These are phyloP conservation scores for Talaromyces stipitatus DNA, from an alignment of 495 filamentous ascomycete species.

Conservation along the genomic window DNA sequence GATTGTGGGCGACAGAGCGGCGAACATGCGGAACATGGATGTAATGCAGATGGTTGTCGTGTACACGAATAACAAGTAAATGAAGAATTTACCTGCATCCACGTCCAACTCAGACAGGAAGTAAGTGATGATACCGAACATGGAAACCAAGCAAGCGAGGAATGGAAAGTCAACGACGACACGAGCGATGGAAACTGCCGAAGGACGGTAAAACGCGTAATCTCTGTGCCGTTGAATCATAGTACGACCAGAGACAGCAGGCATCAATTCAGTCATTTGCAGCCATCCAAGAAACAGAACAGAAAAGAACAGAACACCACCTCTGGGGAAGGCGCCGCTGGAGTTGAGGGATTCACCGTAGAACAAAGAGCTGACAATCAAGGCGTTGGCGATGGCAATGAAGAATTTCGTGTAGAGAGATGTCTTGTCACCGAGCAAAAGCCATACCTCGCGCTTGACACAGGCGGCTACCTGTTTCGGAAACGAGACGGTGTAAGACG, in stretches of 20 bases:
- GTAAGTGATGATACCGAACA: conserved; percentile 61
- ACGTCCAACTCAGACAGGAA: conserved; percentile 61
- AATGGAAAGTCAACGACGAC: conserved; percentile 64
- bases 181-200: conserved; percentile 60
- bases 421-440: conserved; percentile 63
- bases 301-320: conserved; percentile 65
- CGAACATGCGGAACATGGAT: conserved; percentile 70
- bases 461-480: conserved; percentile 61
- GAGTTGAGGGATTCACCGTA: conserved; percentile 57
- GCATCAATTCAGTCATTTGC: conserved; percentile 63
- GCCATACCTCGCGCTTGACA: conserved; percentile 67
- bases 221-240: conserved; percentile 61
- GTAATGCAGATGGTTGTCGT: conserved; percentile 60
- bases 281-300: conserved; percentile 72
- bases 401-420: conserved; percentile 72
- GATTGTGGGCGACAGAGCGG: conserved; percentile 60
- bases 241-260: conserved; percentile 53
- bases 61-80: conserved; percentile 66
- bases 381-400: conserved; percentile 65
- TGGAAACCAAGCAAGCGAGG: conserved; percentile 51
- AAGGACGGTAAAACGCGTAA: conserved; percentile 75
- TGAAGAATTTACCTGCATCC: conserved; percentile 62
- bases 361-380: conserved; percentile 70
- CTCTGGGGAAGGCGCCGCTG: conserved; percentile 58
- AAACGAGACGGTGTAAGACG: conserved; percentile 64